Percentiles rank a stretch among this genome's conserved stretches.
Evolutionary conservation across 1,284 basidiomycete species (phyloP).

Genomic region (Nidula niveotomentosa): DNA sequence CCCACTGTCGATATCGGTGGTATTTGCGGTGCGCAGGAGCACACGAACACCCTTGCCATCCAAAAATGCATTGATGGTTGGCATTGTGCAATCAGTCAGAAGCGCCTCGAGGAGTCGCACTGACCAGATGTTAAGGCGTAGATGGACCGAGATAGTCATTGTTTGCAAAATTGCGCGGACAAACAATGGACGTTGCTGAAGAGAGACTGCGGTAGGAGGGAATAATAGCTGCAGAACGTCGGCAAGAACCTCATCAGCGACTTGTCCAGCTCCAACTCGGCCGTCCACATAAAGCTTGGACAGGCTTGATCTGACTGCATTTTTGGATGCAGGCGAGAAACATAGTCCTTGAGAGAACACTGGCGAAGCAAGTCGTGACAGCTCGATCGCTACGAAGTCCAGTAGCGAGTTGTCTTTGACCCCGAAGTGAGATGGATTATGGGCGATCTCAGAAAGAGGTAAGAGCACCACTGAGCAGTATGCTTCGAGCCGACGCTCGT

Average conservation of each 20-base stretch:
- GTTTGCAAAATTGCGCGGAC: conserved; percentile 27
- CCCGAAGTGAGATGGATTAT: conserved; percentile 25
- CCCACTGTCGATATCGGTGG: conserved; percentile 29
- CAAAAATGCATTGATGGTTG: conserved; percentile 25
- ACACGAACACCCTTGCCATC: conserved; percentile 27
- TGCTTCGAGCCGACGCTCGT: conserved; percentile 20
- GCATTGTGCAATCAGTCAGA: conserved; percentile 18
- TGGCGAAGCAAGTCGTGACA: conserved; percentile 28
- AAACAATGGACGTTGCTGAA: conserved; percentile 22
- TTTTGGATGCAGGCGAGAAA: conserved; percentile 22
- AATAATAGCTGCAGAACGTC: conserved; percentile 35
- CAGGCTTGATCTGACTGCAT: conserved; percentile 23
- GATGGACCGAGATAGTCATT: conserved; percentile 22
- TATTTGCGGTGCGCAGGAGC: conserved; percentile 29
- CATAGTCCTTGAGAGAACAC: conserved; percentile 22
- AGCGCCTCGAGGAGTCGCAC: conserved; percentile 31
- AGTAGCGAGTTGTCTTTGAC: conserved; percentile 23
- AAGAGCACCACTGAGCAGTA: conserved; percentile 29
- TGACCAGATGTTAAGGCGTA: conserved; percentile 27
- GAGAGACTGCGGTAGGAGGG: conserved; percentile 20
- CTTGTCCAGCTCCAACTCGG: conserved; percentile 23
- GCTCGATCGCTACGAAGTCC: conserved; percentile 26
- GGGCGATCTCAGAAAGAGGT: conserved; percentile 27
- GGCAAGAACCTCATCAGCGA: conserved; percentile 27
- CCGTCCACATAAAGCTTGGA: conserved; percentile 30